A percentile compares a stretch with the other conserved stretches of the same genome.
Evolutionary conservation across 2,329 filamentous ascomycete genomes (phyloP).

Genomic region (Colletotrichum viniferum): DNA sequence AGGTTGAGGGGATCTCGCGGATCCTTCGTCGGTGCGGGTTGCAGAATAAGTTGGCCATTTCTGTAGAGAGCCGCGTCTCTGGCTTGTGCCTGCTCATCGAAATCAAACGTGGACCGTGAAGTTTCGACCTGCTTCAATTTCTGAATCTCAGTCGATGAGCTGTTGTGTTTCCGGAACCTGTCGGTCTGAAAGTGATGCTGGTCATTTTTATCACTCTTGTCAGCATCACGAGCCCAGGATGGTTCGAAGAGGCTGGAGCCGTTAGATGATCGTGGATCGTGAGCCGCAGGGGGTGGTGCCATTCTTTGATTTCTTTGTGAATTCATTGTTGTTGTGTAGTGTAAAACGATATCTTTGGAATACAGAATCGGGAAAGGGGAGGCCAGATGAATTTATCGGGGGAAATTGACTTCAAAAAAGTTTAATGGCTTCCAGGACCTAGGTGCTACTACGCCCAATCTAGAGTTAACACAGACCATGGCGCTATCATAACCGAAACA

Average conservation of each 20-base stretch:
- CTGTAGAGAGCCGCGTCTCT: not conserved
- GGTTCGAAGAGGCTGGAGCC: not conserved
- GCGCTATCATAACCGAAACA: not conserved
- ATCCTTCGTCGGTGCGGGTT: slow-evolving; percentile 1
- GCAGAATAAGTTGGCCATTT: slow-evolving; percentile 1
- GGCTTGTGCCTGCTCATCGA: not conserved
- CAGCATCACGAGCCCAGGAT: not conserved
- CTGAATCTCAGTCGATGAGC: not conserved
- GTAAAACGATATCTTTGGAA: fast-evolving
- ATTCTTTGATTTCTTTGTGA: not conserved
- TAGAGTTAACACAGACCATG: not conserved
- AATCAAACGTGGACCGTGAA: not conserved
- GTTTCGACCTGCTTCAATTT: not conserved
- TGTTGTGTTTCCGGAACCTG: not conserved
- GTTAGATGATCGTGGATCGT: not conserved
- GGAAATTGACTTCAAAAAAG: not conserved
- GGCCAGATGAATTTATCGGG: not conserved
- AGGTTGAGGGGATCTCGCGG: slow-evolving; percentile 14
- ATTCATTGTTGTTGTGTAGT: not conserved
- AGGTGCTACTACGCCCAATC: not conserved
- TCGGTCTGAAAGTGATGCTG: not conserved
- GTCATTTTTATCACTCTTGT: not conserved
- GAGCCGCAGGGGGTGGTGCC: not conserved
- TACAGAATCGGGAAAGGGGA: not conserved
- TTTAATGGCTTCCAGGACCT: not conserved